A percentile compares a stretch with the other conserved stretches of the same genome.
Conservation (phyloP, 495 filamentous ascomycete species). For the Haplographium delicatum region DNA sequence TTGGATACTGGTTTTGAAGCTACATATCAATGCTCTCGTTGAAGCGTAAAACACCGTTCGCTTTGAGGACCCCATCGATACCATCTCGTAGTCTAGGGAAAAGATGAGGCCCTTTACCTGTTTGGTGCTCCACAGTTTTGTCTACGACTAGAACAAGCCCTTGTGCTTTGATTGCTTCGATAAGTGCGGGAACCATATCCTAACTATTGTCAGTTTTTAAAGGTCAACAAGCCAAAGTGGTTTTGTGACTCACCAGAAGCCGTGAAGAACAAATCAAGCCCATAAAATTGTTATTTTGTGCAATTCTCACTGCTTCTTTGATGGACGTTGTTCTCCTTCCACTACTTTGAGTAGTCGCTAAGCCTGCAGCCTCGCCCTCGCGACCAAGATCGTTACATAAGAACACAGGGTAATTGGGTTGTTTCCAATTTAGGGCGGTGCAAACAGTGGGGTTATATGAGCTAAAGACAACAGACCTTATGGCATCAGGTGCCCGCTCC, state of each 20-base stretch:
- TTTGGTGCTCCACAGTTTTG: slow-evolving; percentile 48
- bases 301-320: slow-evolving; percentile 90
- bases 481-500: slow-evolving; percentile 59
- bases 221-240: slow-evolving; percentile 3
- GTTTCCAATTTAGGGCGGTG: slow-evolving; percentile 96
- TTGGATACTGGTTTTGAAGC: not conserved
- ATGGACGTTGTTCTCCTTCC: slow-evolving; percentile 73
- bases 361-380: slow-evolving; percentile 25
- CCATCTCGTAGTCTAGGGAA: slow-evolving; percentile 51
- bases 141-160: slow-evolving; percentile 92
- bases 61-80: slow-evolving; percentile 80
- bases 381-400: slow-evolving; percentile 87
- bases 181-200: slow-evolving; percentile 88
- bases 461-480: slow-evolving; percentile 85
- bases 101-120: slow-evolving; percentile 30
- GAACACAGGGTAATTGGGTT: slow-evolving; percentile 95
- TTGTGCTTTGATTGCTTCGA: slow-evolving; percentile 88
- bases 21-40: slow-evolving; percentile 94
- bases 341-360: slow-evolving; percentile 48
- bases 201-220: slow-evolving; percentile 34
- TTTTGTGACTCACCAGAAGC: slow-evolving; percentile 61
- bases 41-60: slow-evolving; percentile 83
- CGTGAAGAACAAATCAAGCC: slow-evolving; percentile 84
- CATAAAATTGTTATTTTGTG: slow-evolving; percentile 97
- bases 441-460: slow-evolving; percentile 86